Evolutionary conservation across 306 rosid genomes (phyloP).

Genomic region (Lathyrus oleraceus): DNA sequence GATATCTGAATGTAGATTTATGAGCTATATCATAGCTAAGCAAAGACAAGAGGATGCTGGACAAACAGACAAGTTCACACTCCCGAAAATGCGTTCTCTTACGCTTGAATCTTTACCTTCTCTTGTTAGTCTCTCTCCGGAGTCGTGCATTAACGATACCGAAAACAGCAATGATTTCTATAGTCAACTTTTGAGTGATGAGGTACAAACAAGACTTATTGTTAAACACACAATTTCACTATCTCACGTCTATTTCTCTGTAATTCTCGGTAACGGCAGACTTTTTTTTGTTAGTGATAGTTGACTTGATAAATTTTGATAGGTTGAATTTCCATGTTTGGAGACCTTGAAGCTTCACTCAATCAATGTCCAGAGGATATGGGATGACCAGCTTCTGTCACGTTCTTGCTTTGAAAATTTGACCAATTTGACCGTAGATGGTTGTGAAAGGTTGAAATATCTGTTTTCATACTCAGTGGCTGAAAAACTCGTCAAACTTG

Average conservation of each 20-base stretch:
- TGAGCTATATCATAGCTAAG: conserved; percentile 29
- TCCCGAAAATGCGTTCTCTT: conserved; percentile 35
- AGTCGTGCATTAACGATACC: not conserved
- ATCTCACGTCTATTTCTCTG: not conserved
- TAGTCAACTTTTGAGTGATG: conserved; percentile 38
- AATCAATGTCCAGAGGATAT: conserved; percentile 37
- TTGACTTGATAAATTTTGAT: not conserved
- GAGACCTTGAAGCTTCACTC: conserved; percentile 33
- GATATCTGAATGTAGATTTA: conserved; percentile 37
- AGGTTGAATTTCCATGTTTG: conserved; percentile 48
- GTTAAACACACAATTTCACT: not conserved
- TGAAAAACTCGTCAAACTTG: conserved; percentile 35
- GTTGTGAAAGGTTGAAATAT: conserved; percentile 36
- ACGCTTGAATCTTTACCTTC: conserved; percentile 38
- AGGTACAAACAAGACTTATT: conserved; percentile 29
- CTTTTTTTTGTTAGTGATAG: not conserved
- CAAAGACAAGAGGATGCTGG: conserved; percentile 24
- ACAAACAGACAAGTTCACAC: conserved; percentile 14
- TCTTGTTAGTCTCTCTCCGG: conserved; percentile 32
- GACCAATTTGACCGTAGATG: conserved; percentile 34
- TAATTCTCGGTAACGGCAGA: not conserved
- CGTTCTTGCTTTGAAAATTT: conserved; percentile 34
- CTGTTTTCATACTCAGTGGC: conserved; percentile 34
- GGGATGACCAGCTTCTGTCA: conserved; percentile 37
- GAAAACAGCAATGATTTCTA: not conserved